Conservation (phyloP, 495 filamentous ascomycete species). For the Evernia prunastri region DNA sequence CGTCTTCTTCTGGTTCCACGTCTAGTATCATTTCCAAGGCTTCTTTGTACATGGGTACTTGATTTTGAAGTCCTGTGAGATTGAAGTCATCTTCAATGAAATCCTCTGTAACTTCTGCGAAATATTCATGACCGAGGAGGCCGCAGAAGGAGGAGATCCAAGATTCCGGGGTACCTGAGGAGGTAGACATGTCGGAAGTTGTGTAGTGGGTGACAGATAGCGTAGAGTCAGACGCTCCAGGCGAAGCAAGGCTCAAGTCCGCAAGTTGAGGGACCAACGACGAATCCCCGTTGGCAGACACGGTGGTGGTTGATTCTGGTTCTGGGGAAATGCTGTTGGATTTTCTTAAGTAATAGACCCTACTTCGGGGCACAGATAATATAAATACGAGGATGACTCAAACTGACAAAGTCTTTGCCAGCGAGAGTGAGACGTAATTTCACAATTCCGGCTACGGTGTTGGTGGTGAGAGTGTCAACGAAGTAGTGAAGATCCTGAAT, state of each 20-base stretch:
- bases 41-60: constrained; percentile 99
- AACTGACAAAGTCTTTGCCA: neutral
- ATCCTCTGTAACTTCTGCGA: constrained; percentile 96
- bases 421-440: neutral
- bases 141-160: constrained; percentile 98
- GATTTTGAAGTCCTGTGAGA: constrained; percentile 85
- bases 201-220: constrained; percentile 41
- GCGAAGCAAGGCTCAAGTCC: constrained; percentile 25
- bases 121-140: constrained; percentile 93
- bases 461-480: neutral
- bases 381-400: neutral
- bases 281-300: constrained; percentile 28
- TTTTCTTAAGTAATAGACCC: neutral
- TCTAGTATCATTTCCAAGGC: constrained; percentile 96
- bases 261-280: constrained; percentile 24
- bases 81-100: constrained; percentile 99
- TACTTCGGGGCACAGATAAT: neutral
- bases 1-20: constrained; percentile 90
- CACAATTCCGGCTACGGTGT: neutral
- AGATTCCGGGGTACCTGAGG: constrained; percentile 79
- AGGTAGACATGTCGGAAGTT: constrained; percentile 56
- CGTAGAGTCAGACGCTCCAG: constrained; percentile 39
- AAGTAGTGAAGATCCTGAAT: neutral
- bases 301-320: constrained; percentile 17
- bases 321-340: constrained; percentile 5